Percentiles rank a stretch among this genome's conserved stretches.
Conservation (phyloP, 192 early-diverging fungal species). For the Gonapodya sp. region DNA sequence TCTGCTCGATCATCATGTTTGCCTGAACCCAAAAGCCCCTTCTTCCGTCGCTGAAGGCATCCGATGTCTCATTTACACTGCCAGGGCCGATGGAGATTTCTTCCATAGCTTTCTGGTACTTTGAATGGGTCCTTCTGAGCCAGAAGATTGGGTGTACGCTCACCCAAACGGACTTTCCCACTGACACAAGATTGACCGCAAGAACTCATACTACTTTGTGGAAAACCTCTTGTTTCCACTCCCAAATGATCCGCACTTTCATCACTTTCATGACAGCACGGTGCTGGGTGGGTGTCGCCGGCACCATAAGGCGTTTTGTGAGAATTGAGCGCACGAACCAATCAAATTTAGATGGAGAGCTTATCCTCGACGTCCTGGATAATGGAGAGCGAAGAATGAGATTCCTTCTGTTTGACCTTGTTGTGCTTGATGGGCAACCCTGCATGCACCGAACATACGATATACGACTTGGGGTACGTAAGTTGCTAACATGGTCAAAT, state of each 20-base stretch:
- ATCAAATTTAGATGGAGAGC: constrained; percentile 55
- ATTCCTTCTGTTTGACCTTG: constrained; percentile 63
- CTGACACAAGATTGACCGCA: constrained; percentile 79
- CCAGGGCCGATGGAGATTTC: background rate
- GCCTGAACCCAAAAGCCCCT: no score
- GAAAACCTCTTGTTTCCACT: constrained; percentile 52
- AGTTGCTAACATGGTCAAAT: background rate
- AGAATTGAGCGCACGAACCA: constrained; percentile 15
- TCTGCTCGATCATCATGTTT: no score
- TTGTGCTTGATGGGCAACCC: constrained; percentile 44
- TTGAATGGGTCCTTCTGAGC: constrained; percentile 3
- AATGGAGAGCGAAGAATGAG: constrained; percentile 42
- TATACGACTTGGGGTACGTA: constrained; percentile 65
- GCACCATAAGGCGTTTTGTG: background rate
- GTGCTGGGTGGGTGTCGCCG: constrained; percentile 43
- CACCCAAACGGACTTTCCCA: background rate
- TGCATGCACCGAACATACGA: constrained; percentile 46
- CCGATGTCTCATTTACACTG: constrained; percentile 25
- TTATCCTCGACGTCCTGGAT: constrained; percentile 64
- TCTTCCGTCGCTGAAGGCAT: constrained; percentile 14
- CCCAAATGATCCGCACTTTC: constrained; percentile 24
- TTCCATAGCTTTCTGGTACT: constrained; percentile 19
- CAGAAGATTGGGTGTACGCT: background rate
- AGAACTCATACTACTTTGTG: constrained; percentile 68
- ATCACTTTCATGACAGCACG: constrained; percentile 52